A percentile compares a stretch with the other conserved stretches of the same genome.
Evolutionary conservation across 1,284 basidiomycete genomes (phyloP).

Genomic region (Ustilago shanxiensis): DNA sequence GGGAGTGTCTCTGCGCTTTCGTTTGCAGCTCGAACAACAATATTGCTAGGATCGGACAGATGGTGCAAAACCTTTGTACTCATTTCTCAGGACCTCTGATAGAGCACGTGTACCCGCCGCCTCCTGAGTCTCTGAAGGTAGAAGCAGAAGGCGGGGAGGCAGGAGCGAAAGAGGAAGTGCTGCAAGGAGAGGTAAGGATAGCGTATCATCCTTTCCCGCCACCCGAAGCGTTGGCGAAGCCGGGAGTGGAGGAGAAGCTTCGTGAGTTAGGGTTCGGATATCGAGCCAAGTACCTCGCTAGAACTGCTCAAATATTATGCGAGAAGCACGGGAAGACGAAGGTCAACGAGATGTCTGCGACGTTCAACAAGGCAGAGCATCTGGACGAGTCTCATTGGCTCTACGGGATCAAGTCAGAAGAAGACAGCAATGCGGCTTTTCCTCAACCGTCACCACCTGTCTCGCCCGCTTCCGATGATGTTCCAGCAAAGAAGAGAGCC

Average conservation of each 20-base stretch:
- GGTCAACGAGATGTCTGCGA: too few relatives aligned
- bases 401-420: slow-evolving; percentile 34
- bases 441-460: background rate
- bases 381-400: slow-evolving; percentile 31
- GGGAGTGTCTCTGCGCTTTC: slow-evolving; percentile 78
- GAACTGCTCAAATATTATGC: slow-evolving; percentile 81
- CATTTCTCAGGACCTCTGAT: slow-evolving; percentile 76
- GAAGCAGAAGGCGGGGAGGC: slow-evolving; percentile 46
- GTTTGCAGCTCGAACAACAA: slow-evolving; percentile 99
- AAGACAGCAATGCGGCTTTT: background rate
- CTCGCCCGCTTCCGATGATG: background rate
- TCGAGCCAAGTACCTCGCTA: slow-evolving; percentile 88
- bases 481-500: slow-evolving; percentile 10
- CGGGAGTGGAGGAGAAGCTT: slow-evolving; percentile 74
- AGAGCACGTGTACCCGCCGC: slow-evolving; percentile 60
- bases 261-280: slow-evolving; percentile 94
- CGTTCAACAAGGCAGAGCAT: slow-evolving; percentile 15
- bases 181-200: slow-evolving; percentile 44
- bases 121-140: slow-evolving; percentile 27
- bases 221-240: slow-evolving; percentile 77
- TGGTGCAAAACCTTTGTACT: slow-evolving; percentile 69
- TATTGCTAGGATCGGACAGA: slow-evolving; percentile 72
- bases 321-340: slow-evolving; percentile 73
- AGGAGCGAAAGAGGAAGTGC: slow-evolving; percentile 11
- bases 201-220: slow-evolving; percentile 87